Base-by-base conservation (phyloP, 331 rosid genomes). In the Acacia concinna region DNA sequence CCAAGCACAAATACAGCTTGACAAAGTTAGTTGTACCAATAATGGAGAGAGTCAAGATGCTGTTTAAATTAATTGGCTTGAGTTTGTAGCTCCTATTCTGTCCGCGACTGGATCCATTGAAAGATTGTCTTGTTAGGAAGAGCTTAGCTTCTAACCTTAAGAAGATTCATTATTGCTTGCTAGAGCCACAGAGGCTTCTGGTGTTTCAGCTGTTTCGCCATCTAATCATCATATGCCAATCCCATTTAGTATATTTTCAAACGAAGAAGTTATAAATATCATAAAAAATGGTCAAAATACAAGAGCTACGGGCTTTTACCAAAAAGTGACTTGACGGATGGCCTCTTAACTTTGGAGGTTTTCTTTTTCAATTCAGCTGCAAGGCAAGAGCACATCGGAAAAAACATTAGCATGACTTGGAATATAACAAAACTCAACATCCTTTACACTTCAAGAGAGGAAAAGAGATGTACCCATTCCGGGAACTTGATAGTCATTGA, bases 401-500 rank as follows among this genome's bases (percentile, higher is more conserved):
- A 72, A 54, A 21, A 20, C 63, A 74, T 83, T 27, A 86, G 78
- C 73, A 56, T 81, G 52, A 70, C 17, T 10, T 32, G 31, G 65
- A 62, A 56, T 27, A 56, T 27, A 20, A 20, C 5, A 49, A 49
- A 49, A 49, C 23, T 49, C 23, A 49, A 49, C 23, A 49, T 15
- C 21, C 8, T 38, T 38, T 38, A 17, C 27, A 6, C 7, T 47
- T 38, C 57, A 46, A 25, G n/a, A 68, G 63, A 35, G 70, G 52
- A 31, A 81, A 30, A 5, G 79, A 85, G 49, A 52, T 27, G 41
- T 90, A 96, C 99, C 89, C 90, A 92, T 96, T 71, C 98, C 98
- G 79, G 99, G 98, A 85, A 91, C 90, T 89, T 93, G 99, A 80
- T 93, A 93, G 81, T 96, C 99, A n/a, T 94, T 92, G 74, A 94